These are phyloP conservation scores for Scleroderma bovista DNA, from an alignment of 768 basidiomycete genomes.

Conservation along the genomic window DNA sequence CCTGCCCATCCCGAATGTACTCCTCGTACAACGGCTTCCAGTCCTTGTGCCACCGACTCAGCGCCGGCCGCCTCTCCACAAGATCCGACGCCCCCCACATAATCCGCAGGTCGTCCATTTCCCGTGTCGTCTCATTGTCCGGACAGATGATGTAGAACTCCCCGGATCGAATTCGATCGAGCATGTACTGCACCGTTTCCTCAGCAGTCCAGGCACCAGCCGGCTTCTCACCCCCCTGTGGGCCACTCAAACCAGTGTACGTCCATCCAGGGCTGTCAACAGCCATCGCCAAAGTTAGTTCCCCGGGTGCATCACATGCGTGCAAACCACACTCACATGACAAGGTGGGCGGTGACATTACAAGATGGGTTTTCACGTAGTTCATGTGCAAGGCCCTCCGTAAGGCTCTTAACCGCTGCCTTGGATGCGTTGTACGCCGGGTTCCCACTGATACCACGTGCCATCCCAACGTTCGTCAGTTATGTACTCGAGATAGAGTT, in stretches of 20 bases:
- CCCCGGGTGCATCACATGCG: not conserved
- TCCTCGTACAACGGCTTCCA: constrained; percentile 78
- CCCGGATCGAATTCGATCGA: constrained; percentile 74
- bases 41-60: constrained; percentile 80
- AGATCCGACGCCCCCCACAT: constrained; percentile 88
- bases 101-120: constrained; percentile 81
- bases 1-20: constrained; percentile 60
- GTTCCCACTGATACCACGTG: constrained; percentile 54
- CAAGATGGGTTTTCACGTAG: constrained; percentile 55
- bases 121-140: constrained; percentile 81
- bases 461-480: not conserved
- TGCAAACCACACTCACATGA: constrained; percentile 78
- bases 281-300: not conserved
- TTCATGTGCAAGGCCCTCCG: constrained; percentile 66
- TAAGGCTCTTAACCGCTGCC: constrained; percentile 66
- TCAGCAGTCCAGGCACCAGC: constrained; percentile 85
- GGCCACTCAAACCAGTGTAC: constrained; percentile 61
- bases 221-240: constrained; percentile 57
- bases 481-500: constrained; percentile 6
- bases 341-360: constrained; percentile 85
- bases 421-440: constrained; percentile 75
- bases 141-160: constrained; percentile 93
- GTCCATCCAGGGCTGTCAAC: constrained; percentile 78
- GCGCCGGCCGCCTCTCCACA: constrained; percentile 78
- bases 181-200: constrained; percentile 84